Conservation (phyloP, 192 early-diverging fungal genomes). For the Diversispora eburnea region DNA sequence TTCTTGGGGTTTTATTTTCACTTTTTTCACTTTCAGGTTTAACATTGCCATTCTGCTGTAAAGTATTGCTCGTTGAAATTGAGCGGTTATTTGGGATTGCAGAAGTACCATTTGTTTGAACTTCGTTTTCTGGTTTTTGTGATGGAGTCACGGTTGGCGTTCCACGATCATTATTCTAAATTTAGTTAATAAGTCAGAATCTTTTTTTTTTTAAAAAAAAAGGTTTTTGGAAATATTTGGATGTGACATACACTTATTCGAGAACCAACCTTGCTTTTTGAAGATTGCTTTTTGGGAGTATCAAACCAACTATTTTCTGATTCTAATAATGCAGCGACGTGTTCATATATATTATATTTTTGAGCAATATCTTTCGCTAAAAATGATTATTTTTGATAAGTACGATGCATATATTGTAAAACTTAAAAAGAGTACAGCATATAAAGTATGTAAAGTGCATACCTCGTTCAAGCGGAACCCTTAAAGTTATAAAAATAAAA, state of each 20-base stretch:
- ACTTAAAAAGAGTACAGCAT: not conserved
- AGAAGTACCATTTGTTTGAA: not conserved
- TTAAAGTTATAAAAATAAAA: not conserved
- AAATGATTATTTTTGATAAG: not conserved
- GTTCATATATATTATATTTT: slow-evolving; percentile 29
- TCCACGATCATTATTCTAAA: not conserved
- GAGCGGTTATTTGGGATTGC: not conserved
- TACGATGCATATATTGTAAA: not conserved
- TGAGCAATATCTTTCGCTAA: slow-evolving; percentile 29
- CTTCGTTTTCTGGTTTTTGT: not conserved
- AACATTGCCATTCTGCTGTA: not conserved
- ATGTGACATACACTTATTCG: not conserved
- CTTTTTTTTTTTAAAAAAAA: not conserved
- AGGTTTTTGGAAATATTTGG: not conserved
- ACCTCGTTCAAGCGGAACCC: not conserved
- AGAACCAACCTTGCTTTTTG: slow-evolving; percentile 14
- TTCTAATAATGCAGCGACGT: slow-evolving; percentile 24
- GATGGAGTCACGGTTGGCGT: not conserved
- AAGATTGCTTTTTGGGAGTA: slow-evolving; percentile 6
- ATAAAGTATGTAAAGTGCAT: not conserved
- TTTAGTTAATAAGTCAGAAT: not conserved
- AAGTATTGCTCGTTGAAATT: not conserved
- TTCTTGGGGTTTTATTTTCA: not conserved
- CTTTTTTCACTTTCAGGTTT: not conserved
- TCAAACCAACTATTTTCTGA: slow-evolving; percentile 30